Conservation (phyloP, 139 green algal genomes). For the Closterium sp. region DNA sequence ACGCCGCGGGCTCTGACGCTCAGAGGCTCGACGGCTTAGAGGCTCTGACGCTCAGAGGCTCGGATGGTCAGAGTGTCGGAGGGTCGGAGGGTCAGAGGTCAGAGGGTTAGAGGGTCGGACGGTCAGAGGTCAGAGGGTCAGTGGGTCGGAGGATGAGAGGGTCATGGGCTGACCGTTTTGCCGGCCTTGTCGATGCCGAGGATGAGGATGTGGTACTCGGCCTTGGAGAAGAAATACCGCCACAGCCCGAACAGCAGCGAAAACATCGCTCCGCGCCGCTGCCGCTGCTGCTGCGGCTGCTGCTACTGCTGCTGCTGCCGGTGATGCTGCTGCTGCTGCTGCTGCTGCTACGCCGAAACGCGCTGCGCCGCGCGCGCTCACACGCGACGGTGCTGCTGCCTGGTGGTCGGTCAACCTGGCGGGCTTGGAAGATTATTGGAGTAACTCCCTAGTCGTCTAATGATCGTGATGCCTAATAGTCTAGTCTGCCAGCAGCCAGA, state of each 20-base stretch:
- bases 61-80: no score
- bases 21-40: no score
- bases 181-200: constrained; percentile 81
- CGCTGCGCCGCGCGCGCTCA: background rate
- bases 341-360: background rate
- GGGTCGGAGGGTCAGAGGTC: no score
- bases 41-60: no score
- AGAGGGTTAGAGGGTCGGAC: no score
- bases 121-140: no score
- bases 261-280: constrained; percentile 70
- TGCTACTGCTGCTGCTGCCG: background rate
- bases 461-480: no score
- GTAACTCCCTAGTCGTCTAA: background rate
- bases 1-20: no score
- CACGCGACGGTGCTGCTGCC: background rate
- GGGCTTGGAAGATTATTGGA: background rate
- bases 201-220: constrained; percentile 88
- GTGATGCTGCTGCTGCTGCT: background rate
- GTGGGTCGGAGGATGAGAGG: no score
- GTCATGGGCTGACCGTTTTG: constrained; percentile 48
- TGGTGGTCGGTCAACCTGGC: background rate
- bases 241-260: constrained; percentile 77
- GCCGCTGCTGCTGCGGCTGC: background rate
- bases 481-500: no score
- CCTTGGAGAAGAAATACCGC: constrained; percentile 78